phyloP scores from a whole-genome alignment of 805 yeast genomes.

The Metschnikowia reukaufii region DNA sequence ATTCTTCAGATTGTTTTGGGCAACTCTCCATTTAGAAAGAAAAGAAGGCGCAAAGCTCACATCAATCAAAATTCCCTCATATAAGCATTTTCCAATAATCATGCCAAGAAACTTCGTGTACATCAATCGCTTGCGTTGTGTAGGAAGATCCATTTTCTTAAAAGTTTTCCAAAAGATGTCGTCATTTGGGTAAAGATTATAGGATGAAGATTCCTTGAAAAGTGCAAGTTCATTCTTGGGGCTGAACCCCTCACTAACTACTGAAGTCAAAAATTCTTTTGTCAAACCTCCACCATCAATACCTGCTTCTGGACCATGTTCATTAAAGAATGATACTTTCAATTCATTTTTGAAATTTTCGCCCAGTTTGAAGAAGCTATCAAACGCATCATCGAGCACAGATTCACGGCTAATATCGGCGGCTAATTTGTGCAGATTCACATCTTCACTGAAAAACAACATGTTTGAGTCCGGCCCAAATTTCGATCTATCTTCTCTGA shows the following conservation, averaged over 20 bases:
- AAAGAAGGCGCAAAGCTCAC: constrained; percentile 85
- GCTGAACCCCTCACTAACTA: constrained; percentile 67
- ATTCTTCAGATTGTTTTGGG: constrained; percentile 44
- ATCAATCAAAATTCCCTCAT: constrained; percentile 79
- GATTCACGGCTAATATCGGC: constrained; percentile 69
- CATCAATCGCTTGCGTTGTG: constrained; percentile 26
- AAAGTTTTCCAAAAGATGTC: constrained; percentile 40
- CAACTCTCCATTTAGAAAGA: constrained; percentile 60
- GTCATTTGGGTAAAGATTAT: constrained; percentile 76
- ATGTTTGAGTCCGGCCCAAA: constrained; percentile 21
- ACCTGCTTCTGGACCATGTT: constrained; percentile 81
- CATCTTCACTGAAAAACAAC: constrained; percentile 17
- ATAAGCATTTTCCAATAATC: constrained; percentile 84
- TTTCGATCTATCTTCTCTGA: constrained; percentile 50
- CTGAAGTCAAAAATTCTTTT: constrained; percentile 79
- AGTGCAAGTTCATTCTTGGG: constrained; percentile 28
- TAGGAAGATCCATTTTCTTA: constrained; percentile 31
- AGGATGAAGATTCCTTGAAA: constrained; percentile 45
- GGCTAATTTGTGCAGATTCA: constrained; percentile 23
- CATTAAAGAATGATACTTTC: constrained; percentile 65
- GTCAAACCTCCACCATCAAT: constrained; percentile 97
- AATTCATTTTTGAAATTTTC: constrained; percentile 56
- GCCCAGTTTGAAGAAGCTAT: constrained; percentile 53
- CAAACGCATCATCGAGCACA: constrained; percentile 73
- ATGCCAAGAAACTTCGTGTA: constrained; percentile 69